Evolutionary conservation across 495 filamentous ascomycete genomes (phyloP), one percentile per base, ranked within the genome.

Genomic region (Aspergillus funiculosus): DNA sequence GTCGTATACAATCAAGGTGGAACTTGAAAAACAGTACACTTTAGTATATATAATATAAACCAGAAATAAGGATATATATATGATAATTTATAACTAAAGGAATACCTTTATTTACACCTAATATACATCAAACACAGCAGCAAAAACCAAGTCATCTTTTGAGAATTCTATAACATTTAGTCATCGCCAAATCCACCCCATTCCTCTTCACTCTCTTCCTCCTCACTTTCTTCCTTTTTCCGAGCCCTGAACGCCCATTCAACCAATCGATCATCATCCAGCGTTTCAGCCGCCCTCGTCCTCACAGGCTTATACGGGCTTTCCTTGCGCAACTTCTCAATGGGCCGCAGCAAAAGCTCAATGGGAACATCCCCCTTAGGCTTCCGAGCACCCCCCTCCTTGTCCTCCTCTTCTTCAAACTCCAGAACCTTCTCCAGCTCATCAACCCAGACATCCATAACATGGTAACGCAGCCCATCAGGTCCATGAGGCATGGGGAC

Each of bases 391-490:
- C 54, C 20, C 59, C 38, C 69, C 45, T 11, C 26, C 28, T 8
- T 42, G 17, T 54, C 63, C 3, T 69, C 64, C 6, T 51, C 56
- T 3, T 68, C 65, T 13, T 67, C 73, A 48, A 82, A 66, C 51
- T 80, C 62, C 36, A 81, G 71, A 26, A 77, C 77, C 57, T 80
- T 82, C 62, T 87, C 86, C 47, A 85, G 62, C 69, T 92, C 88
- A 62, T 94, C 88, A 26, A 94, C 73, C 77, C 86, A 99, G 27
- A 96, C 78, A 73, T 99, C 92, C 48, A 91, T 58, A 15, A 95
- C 73, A 64, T 99, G 92, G 59, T 90, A 83, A 39, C 89, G 72
- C 54, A 99, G 56, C 0, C 92, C 92, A 56, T 90, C 84, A 1
- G 89, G 83, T 0, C 70, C 70, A 48, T 72, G 70, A 9, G 70